Percentiles rank a stretch among this genome's conserved stretches.
Conservation (phyloP, 345 rosid species). For the Aquilaria malaccensis region DNA sequence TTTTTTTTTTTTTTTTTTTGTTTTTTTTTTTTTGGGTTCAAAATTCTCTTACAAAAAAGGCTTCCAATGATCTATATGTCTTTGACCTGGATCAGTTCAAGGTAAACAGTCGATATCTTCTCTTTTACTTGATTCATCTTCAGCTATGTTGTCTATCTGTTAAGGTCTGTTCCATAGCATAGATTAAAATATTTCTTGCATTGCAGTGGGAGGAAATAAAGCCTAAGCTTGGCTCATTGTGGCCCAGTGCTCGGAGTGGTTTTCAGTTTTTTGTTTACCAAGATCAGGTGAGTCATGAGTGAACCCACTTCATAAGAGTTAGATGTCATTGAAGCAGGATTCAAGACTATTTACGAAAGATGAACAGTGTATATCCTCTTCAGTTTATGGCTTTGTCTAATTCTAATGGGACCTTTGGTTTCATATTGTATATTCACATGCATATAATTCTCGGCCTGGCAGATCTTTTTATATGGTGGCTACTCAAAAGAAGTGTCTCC, state of each 20-base stretch:
- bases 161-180: constrained; percentile 2
- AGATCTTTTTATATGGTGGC: constrained; percentile 90
- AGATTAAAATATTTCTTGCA: constrained; percentile 20
- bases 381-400: background rate
- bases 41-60: constrained; percentile 40
- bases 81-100: constrained; percentile 91
- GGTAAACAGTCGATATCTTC: constrained; percentile 33
- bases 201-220: constrained; percentile 98
- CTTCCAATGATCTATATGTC: constrained; percentile 68
- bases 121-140: constrained; percentile 5
- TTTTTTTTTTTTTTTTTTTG: no score
- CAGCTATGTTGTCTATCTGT: background rate
- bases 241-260: constrained; percentile 96
- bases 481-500: constrained; percentile 88
- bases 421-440: constrained; percentile 6
- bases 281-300: constrained; percentile 65
- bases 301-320: background rate
- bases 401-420: background rate
- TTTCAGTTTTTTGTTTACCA: constrained; percentile 86
- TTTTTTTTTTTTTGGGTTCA: no score
- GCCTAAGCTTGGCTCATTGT: constrained; percentile 83
- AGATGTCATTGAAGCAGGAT: background rate
- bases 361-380: background rate
- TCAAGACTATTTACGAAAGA: background rate
- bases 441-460: constrained; percentile 9